Evolutionary conservation across 1,284 basidiomycete species (phyloP).

Genomic region (Tetrapyrgos nigripes): DNA sequence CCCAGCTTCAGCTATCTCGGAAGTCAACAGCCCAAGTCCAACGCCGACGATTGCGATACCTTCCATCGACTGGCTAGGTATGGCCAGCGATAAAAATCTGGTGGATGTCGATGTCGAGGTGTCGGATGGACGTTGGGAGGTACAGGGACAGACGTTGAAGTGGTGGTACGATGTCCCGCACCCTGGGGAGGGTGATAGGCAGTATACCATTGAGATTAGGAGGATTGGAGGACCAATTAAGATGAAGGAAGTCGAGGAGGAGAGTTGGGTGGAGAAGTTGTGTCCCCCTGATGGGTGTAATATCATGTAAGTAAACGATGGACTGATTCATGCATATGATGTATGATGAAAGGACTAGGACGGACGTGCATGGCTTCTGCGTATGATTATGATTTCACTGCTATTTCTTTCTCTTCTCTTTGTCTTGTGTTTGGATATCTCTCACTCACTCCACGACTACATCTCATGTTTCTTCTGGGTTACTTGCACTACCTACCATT

Average conservation of each 20-base stretch:
- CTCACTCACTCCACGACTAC: too few relatives aligned
- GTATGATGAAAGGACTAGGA: too few relatives aligned
- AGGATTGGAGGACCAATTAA: conserved; percentile 69
- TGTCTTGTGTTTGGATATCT: too few relatives aligned
- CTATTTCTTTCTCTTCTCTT: too few relatives aligned
- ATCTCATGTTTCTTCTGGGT: too few relatives aligned
- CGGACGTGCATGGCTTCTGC: too few relatives aligned
- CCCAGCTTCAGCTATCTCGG: background rate
- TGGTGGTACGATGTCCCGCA: conserved; percentile 87
- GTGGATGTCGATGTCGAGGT: conserved; percentile 54
- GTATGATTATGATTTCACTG: too few relatives aligned
- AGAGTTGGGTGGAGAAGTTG: conserved; percentile 10
- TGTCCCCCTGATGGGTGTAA: conserved; percentile 14
- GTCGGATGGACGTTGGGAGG: conserved; percentile 71
- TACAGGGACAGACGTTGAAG: conserved; percentile 74
- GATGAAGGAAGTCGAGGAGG: conserved; percentile 14
- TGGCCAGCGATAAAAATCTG: conserved; percentile 27
- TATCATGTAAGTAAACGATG: conserved; percentile 13
- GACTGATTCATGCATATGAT: background rate
- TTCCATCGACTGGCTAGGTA: conserved; percentile 9
- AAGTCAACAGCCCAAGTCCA: background rate
- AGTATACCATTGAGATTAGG: conserved; percentile 72
- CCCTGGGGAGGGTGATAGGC: conserved; percentile 48
- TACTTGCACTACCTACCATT: too few relatives aligned
- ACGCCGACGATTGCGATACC: background rate